Evolutionary conservation across 805 yeast species (phyloP), one percentile per base, ranked within the genome.

Genomic region (Candida boidinii): DNA sequence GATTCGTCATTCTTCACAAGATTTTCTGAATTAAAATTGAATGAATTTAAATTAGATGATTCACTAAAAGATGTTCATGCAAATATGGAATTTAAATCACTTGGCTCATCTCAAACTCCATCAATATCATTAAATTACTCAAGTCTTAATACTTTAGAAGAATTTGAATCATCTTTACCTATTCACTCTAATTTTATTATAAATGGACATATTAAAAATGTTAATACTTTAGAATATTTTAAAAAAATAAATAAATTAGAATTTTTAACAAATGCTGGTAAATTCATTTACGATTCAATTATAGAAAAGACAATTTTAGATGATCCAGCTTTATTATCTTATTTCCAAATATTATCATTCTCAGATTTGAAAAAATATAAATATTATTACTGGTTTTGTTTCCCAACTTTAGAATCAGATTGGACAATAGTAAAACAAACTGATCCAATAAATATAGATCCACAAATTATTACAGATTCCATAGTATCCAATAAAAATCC

Each of bases 321-420:
- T 1, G 49, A 66, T 30, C 76, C 79, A 0, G 45, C 61, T 0
- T 17, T 55, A 5, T 51, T 77, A 19, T 45, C 60, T 11, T 43
- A 51, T 7, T 76, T 79, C 41, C 55, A 59, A 4, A 44, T 83
- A 1, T 59, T 88, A 19, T 67, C 87, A 26, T 92, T 78, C 58
- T 81, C 94, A 1, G 98, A 92, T 54, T 67, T 92, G 51, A 92
- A 92, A 54, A 85, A 82, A 57, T 88, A 82, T 61, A 77, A 71
- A 48, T 90, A 81, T 50, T 81, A 72, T 48, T 88, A 92, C 56
- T 94, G 99, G 98, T 70, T 84, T 42, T 80, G 85, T 12, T 76
- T 75, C 41, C 96, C 98, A 0, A 58, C 72, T 1, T 53, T 85
- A 22, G 64, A 64, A 25, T 56, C 75, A 7, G 60, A 59, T 10